A percentile compares a stretch with the other conserved stretches of the same genome.
Conservation (phyloP, 2,329 filamentous ascomycete genomes). For the Sphaceloma murrayae region DNA sequence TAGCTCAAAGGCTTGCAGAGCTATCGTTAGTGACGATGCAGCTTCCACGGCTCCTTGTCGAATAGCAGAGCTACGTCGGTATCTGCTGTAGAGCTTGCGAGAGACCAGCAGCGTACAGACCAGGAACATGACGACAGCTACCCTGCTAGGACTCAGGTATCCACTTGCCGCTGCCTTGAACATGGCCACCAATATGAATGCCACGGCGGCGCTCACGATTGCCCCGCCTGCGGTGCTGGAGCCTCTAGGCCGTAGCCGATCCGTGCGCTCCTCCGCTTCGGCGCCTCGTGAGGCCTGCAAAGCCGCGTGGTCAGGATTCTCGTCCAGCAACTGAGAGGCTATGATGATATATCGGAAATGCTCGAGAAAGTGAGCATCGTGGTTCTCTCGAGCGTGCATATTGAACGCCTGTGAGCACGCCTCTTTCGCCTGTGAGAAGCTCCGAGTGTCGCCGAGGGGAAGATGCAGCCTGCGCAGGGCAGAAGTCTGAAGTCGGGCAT, state of each 20-base stretch:
- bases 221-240: too few species aligned
- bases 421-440: conserved; percentile 22
- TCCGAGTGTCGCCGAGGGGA: conserved; percentile 27
- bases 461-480: conserved; percentile 39
- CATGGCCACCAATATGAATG: conserved; percentile 55
- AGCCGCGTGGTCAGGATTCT: conserved; percentile 42
- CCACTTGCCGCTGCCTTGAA: conserved; percentile 57
- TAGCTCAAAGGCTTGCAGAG: conserved; percentile 72
- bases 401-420: conserved; percentile 53
- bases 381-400: conserved; percentile 61
- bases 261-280: neutral
- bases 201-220: conserved; percentile 51
- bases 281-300: conserved; percentile 27
- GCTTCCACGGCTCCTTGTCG: conserved; percentile 63
- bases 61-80: conserved; percentile 68
- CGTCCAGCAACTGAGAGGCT: conserved; percentile 77
- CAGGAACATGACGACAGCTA: conserved; percentile 40
- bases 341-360: conserved; percentile 90
- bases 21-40: conserved; percentile 58
- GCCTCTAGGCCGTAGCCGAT: too few species aligned
- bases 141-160: conserved; percentile 48
- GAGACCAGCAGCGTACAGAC: too few species aligned
- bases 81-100: conserved; percentile 73
- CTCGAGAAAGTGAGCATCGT: conserved; percentile 79
- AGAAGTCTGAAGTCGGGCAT: conserved; percentile 41